Evolutionary conservation across 352 stramenopile species (phyloP), one percentile per base, ranked within the genome.

Genomic region (Phytophthora syringae): DNA sequence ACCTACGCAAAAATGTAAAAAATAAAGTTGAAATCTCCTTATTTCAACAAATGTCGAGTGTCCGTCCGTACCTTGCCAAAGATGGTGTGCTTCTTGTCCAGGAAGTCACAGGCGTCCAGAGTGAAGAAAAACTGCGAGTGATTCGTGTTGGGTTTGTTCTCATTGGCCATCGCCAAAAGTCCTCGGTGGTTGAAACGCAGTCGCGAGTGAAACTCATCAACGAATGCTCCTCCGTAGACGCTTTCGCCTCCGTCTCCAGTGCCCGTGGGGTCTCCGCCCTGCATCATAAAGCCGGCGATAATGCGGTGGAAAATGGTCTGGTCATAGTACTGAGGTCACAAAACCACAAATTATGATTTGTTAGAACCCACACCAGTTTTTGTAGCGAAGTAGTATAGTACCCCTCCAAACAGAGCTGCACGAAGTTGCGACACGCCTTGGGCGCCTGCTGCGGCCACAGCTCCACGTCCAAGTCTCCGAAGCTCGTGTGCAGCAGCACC

Each of bases 121-220:
- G 96, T 99, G 62, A 99, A 93, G 79, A 99, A 99, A 80, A 99
- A 99, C 78, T 99, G 97, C 70, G 79, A 94, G 60, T 89, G 79
- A 63, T 96, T 98, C 25, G 89, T 84, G 75, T 95, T 90, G 24
- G 71, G 81, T 61, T 86, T 89, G 72, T 93, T 95, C 55, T 91
- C 76, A 64, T 95, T 97, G 16, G 90, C 94, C 92, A 98, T 98
- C 2, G 96, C 96, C 21, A 99, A 66, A 47, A 98, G 82, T n/a
- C 97, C 97, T 34, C 96, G 79, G 71, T 98, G 97, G 76, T 97
- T 98, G 63, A 99, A 99, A 50, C 87, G 89, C 59, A 99, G 87
- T 34, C 96, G 82, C 56, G 88, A 92, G 79, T 98, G 94, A 36
- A 99, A 84, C 67, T 99, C 97, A 54, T 97, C 90, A 39, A 84